Conservation (phyloP, 306 rosid genomes). For the Vigna hirtella region DNA sequence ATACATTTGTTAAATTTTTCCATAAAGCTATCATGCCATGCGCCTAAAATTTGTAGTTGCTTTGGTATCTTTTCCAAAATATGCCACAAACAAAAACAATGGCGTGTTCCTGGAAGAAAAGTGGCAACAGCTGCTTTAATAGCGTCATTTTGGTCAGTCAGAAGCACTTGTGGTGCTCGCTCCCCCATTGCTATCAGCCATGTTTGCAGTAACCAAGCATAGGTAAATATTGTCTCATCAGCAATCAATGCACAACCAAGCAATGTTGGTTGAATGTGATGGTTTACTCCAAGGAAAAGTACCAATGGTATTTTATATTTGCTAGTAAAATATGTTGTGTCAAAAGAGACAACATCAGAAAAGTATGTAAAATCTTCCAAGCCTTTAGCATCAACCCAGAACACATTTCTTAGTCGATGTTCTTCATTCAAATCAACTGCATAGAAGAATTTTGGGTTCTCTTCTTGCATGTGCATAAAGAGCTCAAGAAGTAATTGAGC, state of each 20-base stretch:
- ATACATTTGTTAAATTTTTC: conserved; percentile 57
- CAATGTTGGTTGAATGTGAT: conserved; percentile 63
- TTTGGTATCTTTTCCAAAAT: conserved; percentile 67
- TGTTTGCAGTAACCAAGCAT: conserved; percentile 68
- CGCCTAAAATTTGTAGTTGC: conserved; percentile 56
- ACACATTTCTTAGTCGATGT: conserved; percentile 67
- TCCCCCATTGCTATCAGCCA: conserved; percentile 68
- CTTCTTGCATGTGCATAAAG: conserved; percentile 69
- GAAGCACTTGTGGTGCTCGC: conserved; percentile 62
- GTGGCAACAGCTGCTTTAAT: conserved; percentile 62
- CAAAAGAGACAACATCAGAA: conserved; percentile 66
- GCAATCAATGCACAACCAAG: conserved; percentile 71
- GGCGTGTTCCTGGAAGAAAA: conserved; percentile 63
- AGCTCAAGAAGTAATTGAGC: conserved; percentile 68
- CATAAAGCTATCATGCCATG: conserved; percentile 59
- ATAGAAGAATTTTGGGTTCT: conserved; percentile 66
- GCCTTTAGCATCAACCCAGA: conserved; percentile 75
- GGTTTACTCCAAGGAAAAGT: conserved; percentile 63
- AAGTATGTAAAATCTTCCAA: conserved; percentile 60
- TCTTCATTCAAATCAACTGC: conserved; percentile 73
- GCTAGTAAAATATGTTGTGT: conserved; percentile 64
- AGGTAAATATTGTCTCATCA: conserved; percentile 57
- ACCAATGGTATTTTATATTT: conserved; percentile 68
- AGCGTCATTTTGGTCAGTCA: conserved; percentile 64
- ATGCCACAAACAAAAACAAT: conserved; percentile 70